Percentiles rank a stretch among this genome's conserved stretches.
Evolutionary conservation across 257 asterid genomes (phyloP).

Genomic region (Nicotiana tomentosiformis): DNA sequence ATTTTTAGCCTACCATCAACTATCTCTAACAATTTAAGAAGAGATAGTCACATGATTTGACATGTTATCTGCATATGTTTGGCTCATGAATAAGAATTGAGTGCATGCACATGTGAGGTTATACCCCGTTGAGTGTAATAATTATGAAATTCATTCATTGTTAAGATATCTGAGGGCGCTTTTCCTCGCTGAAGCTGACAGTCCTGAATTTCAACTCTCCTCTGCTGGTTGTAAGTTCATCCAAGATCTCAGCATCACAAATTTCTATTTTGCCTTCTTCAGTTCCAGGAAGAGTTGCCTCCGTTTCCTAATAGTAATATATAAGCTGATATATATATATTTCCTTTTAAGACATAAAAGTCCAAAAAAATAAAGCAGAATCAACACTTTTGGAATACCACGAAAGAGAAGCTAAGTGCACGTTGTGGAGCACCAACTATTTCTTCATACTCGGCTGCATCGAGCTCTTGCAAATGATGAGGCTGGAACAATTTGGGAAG

Average conservation of each 20-base stretch:
- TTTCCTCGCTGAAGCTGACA: slow-evolving; percentile 37
- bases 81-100: no score
- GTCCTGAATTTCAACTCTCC: slow-evolving; percentile 50
- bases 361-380: background rate
- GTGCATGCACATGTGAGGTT: no score
- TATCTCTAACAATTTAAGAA: no score
- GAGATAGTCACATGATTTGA: no score
- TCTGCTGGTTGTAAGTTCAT: slow-evolving; percentile 51
- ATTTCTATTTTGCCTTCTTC: slow-evolving; percentile 21
- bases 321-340: background rate
- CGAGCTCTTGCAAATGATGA: slow-evolving; percentile 42
- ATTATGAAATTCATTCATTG: background rate
- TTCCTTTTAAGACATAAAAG: background rate
- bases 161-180: slow-evolving; percentile 25
- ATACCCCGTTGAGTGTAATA: background rate
- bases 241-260: slow-evolving; percentile 45
- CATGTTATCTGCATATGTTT: no score
- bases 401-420: slow-evolving; percentile 30
- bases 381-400: slow-evolving; percentile 15
- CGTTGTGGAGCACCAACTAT: slow-evolving; percentile 33
- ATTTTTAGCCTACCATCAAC: no score
- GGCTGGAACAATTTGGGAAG: slow-evolving; percentile 41
- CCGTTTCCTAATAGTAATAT: slow-evolving; percentile 22
- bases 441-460: slow-evolving; percentile 62
- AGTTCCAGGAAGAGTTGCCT: slow-evolving; percentile 2